These are phyloP conservation scores for Spongospora subterranea DNA, from an alignment of 208 protist species.

Conservation along the genomic window DNA sequence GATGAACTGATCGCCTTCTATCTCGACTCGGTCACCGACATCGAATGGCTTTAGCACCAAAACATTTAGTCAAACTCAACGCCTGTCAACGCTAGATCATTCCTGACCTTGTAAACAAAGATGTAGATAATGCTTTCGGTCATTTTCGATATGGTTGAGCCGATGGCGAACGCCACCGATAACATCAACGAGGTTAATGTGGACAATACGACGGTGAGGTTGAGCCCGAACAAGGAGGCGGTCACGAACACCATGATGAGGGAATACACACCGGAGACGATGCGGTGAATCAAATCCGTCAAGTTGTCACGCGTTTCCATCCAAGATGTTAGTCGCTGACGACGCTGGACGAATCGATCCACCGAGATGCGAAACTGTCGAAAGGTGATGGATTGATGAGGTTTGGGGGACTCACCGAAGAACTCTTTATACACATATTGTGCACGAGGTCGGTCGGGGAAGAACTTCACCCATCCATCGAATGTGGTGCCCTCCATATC, in stretches of 20 bases:
- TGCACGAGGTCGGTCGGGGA: background rate
- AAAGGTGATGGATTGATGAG: background rate
- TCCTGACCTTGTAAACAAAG: background rate
- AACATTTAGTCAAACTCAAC: background rate
- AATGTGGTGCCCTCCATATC: background rate
- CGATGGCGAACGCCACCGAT: constrained; percentile 21
- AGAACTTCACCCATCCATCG: background rate
- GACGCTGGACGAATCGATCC: background rate
- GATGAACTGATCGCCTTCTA: background rate
- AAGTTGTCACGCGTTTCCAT: constrained; percentile 13
- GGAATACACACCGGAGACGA: background rate
- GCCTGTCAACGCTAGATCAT: background rate
- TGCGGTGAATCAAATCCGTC: background rate
- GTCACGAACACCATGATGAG: constrained; percentile 30
- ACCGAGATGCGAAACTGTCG: background rate
- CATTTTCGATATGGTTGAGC: background rate
- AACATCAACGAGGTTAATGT: background rate
- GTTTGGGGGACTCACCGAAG: background rate
- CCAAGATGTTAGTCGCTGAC: constrained; percentile 18
- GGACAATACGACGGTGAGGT: background rate
- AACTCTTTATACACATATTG: background rate
- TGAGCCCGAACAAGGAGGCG: background rate
- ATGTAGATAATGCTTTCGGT: constrained; percentile 1
- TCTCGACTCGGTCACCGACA: background rate
- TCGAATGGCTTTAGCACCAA: background rate